These are phyloP conservation scores for Fusarium illudens DNA, from an alignment of 2,329 filamentous ascomycete genomes.

Conservation along the genomic window DNA sequence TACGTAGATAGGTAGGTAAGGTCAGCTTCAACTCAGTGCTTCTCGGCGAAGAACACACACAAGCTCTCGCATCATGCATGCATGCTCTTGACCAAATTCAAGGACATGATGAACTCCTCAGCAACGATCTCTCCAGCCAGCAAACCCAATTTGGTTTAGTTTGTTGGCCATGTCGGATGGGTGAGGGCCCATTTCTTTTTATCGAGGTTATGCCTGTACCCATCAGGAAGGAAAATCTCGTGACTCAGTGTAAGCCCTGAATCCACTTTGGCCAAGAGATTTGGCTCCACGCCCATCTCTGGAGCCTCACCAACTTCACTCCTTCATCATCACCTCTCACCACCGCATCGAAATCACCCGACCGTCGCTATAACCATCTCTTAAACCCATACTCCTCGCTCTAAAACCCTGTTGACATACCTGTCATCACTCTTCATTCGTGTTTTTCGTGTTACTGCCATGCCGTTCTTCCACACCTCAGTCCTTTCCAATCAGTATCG, in stretches of 20 bases:
- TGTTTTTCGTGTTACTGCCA: background rate
- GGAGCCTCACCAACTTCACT: slow-evolving; percentile 28
- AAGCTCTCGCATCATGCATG: background rate
- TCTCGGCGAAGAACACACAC: background rate
- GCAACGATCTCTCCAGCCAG: background rate
- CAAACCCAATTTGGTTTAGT: slow-evolving; percentile 17
- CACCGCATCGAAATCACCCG: background rate
- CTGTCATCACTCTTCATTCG: background rate
- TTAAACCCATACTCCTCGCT: background rate
- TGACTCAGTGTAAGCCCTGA: slow-evolving; percentile 12
- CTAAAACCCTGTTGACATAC: background rate
- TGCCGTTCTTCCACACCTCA: background rate
- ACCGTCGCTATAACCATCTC: background rate
- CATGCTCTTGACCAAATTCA: background rate
- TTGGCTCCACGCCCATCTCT: slow-evolving; percentile 16
- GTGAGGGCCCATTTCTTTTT: slow-evolving; percentile 2
- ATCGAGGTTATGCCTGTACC: slow-evolving; percentile 15
- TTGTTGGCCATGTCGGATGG: background rate
- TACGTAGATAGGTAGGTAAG: too few species aligned
- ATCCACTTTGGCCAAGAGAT: slow-evolving; percentile 22
- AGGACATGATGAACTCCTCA: background rate
- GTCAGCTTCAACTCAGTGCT: background rate
- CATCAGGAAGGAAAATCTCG: background rate
- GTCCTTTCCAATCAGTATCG: background rate
- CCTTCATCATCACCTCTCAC: slow-evolving; percentile 32